Evolutionary conservation across 2,329 filamentous ascomycete species (phyloP).

Genomic region (Scopulariopsis brevicaulis): DNA sequence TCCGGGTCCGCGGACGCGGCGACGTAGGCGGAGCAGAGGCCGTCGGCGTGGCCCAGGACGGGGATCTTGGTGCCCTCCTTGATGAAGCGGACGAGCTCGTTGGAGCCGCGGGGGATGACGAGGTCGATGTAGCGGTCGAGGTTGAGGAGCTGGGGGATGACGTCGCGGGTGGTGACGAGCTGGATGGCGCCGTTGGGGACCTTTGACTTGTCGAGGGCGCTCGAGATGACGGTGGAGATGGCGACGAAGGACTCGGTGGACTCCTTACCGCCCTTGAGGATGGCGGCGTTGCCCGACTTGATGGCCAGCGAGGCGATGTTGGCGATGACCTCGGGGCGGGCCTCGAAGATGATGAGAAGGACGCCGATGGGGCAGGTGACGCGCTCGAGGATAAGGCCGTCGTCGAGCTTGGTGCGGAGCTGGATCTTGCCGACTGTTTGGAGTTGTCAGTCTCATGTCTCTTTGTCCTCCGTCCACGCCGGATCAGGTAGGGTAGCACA

Average conservation of each 20-base stretch:
- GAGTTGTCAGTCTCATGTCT: no score
- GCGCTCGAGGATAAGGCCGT: slow-evolving; percentile 73
- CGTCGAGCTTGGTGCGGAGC: slow-evolving; percentile 74
- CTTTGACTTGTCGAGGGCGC: slow-evolving; percentile 57
- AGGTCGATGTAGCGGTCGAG: slow-evolving; percentile 86
- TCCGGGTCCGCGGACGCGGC: slow-evolving; percentile 63
- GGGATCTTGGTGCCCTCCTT: slow-evolving; percentile 89
- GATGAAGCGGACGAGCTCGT: slow-evolving; percentile 81
- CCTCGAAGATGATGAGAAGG: slow-evolving; percentile 97
- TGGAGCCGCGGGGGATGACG: slow-evolving; percentile 84
- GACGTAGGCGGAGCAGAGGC: slow-evolving; percentile 79
- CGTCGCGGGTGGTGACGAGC: slow-evolving; percentile 86
- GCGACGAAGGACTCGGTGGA: slow-evolving; percentile 90
- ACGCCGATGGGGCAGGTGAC: slow-evolving; percentile 93
- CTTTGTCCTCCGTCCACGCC: no score
- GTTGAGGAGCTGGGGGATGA: slow-evolving; percentile 74
- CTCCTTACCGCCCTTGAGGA: slow-evolving; percentile 94
- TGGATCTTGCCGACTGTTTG: slow-evolving; percentile 68
- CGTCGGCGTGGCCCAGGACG: slow-evolving; percentile 91
- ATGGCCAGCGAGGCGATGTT: slow-evolving; percentile 94
- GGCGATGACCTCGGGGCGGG: slow-evolving; percentile 92
- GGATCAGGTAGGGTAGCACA: neutral
- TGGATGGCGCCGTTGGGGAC: slow-evolving; percentile 86
- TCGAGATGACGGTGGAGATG: slow-evolving; percentile 76
- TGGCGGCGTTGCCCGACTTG: slow-evolving; percentile 94